Percentiles rank a stretch among this genome's conserved stretches.
phyloP scores from a whole-genome alignment of 2,329 filamentous ascomycete species.

The Dactylellina leptospora region DNA sequence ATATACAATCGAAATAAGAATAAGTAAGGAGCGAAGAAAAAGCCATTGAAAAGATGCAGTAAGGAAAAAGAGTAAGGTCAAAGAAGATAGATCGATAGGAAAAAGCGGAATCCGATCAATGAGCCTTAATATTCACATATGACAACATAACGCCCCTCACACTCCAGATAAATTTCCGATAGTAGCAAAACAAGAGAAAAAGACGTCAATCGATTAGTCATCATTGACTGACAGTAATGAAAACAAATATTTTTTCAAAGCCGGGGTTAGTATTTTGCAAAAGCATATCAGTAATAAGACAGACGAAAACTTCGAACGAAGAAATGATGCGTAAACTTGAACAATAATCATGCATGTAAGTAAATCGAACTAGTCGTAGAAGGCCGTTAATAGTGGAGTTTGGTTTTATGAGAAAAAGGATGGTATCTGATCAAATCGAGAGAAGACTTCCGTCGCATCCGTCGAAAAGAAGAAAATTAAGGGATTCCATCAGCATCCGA shows the following conservation, averaged over 20 bases:
- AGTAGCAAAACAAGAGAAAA: constrained; percentile 5
- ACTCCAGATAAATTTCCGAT: constrained; percentile 47
- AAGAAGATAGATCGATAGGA: constrained; percentile 17
- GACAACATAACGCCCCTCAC: constrained; percentile 36
- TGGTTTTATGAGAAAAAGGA: constrained; percentile 30
- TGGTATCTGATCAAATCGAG: neutral
- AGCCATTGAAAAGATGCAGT: too few species aligned
- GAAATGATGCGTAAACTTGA: constrained; percentile 7
- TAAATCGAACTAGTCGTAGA: constrained; percentile 7
- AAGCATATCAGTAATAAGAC: neutral
- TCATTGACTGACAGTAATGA: too few species aligned
- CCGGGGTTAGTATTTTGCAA: neutral
- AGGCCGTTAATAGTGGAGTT: constrained; percentile 53
- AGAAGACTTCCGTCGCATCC: neutral
- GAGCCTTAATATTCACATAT: too few species aligned
- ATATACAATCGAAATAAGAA: too few species aligned
- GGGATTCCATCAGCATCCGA: neutral
- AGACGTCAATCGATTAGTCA: too few species aligned
- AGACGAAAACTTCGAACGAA: neutral
- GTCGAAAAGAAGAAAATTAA: constrained; percentile 1
- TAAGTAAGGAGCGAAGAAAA: too few species aligned
- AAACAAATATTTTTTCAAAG: constrained; percentile 18
- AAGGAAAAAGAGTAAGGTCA: constrained; percentile 12
- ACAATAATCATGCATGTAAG: constrained; percentile 8
- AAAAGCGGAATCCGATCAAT: too few species aligned